These are phyloP conservation scores for Penicillium glabrum DNA, from an alignment of 2,329 filamentous ascomycete genomes.

Conservation along the genomic window DNA sequence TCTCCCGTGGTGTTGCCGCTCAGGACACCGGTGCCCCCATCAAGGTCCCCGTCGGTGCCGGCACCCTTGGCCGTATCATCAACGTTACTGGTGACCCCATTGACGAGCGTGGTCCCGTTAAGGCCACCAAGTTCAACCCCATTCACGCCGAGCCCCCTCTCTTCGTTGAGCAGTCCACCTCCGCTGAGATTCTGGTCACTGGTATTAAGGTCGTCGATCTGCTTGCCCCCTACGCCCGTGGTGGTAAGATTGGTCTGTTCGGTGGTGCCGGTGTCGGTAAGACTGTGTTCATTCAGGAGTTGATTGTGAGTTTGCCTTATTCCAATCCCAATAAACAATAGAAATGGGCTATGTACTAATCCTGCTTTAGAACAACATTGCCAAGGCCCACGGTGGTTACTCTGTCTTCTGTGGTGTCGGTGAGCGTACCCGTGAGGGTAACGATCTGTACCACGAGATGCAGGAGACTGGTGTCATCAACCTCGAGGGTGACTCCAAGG, in stretches of 20 bases:
- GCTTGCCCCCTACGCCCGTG: conserved; percentile 98
- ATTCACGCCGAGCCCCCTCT: conserved; percentile 93
- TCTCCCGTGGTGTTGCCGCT: conserved; percentile 85
- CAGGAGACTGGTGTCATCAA: conserved; percentile 99
- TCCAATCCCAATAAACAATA: not conserved
- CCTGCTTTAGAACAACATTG: conserved; percentile 84
- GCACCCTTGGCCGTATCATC: conserved; percentile 97
- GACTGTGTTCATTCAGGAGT: conserved; percentile 99
- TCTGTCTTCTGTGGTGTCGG: conserved; percentile 99
- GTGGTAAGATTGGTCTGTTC: conserved; percentile 99
- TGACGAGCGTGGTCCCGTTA: conserved; percentile 98
- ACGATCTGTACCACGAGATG: conserved; percentile 99
- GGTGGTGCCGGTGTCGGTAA: conserved; percentile 99
- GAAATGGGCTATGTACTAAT: not conserved
- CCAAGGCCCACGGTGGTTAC: conserved; percentile 99
- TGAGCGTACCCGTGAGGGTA: conserved; percentile 99
- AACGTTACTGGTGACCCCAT: conserved; percentile 99
- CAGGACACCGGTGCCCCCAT: conserved; percentile 92
- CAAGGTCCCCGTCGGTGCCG: conserved; percentile 90
- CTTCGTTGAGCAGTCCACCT: conserved; percentile 95
- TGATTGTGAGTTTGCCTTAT: conserved; percentile 66
- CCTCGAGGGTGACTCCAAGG: conserved; percentile 99
- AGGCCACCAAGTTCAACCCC: conserved; percentile 79
- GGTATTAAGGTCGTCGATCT: conserved; percentile 99
- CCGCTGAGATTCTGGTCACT: conserved; percentile 93